Percentiles rank a stretch among this genome's conserved stretches.
phyloP scores from a whole-genome alignment of 2,329 filamentous ascomycete species.

The Akanthomyces muscarius region DNA sequence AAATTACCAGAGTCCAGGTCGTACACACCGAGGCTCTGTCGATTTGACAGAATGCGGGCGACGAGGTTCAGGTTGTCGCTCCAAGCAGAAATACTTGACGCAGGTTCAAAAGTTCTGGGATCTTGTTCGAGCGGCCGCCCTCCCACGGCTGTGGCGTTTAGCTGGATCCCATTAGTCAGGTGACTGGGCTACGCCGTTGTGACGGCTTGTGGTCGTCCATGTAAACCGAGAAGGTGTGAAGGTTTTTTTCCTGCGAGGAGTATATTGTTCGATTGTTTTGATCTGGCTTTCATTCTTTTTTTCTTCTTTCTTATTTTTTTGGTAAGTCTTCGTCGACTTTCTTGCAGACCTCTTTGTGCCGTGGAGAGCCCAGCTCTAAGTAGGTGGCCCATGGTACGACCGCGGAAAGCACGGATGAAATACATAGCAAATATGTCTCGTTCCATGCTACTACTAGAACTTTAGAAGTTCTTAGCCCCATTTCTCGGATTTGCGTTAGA shows the following conservation, averaged over 20 bases:
- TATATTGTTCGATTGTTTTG: neutral
- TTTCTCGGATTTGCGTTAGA: neutral
- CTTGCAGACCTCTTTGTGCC: neutral
- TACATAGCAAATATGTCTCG: too few relatives aligned
- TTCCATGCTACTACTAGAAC: too few relatives aligned
- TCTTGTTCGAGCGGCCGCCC: constrained; percentile 15
- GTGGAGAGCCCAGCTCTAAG: too few relatives aligned
- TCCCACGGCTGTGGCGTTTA: constrained; percentile 18
- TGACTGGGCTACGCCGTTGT: constrained; percentile 10
- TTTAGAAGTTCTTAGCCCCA: too few relatives aligned
- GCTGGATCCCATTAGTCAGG: constrained; percentile 17
- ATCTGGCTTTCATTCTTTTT: neutral
- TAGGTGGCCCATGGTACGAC: too few relatives aligned
- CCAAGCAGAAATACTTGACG: constrained; percentile 1
- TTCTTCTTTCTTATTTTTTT: too few relatives aligned
- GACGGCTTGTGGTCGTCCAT: neutral
- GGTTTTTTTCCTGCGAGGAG: neutral
- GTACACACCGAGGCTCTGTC: too few relatives aligned
- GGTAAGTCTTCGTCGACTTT: neutral
- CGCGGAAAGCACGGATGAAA: too few relatives aligned
- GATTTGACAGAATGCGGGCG: neutral
- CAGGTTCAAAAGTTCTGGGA: constrained; percentile 15
- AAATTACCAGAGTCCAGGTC: neutral
- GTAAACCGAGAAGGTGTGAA: neutral
- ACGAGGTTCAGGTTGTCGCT: constrained; percentile 1